Base-by-base conservation (phyloP, 306 rosid species). In the Cucumis cinereus region DNA sequence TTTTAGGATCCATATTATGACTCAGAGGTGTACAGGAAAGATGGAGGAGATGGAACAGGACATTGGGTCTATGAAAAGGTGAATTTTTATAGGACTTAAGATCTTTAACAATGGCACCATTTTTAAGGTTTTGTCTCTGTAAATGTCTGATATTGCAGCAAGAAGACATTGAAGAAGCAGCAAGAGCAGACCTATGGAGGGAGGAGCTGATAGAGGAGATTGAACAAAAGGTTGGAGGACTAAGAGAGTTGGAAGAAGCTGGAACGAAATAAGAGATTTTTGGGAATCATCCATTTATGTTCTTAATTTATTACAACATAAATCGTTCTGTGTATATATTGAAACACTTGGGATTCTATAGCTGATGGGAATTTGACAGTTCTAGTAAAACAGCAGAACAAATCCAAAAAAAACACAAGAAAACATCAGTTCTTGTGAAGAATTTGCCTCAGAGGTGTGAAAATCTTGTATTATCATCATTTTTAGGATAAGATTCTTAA, bases 1-100 rank as follows among this genome's bases (percentile, higher is more conserved):
- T 83, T 70, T 59, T 77, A 92, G 99, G 99, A 94, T 80, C 97
- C 97, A 17, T 94, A 78, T 61, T 94, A 94, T 17, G 93, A 94
- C 67, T 92, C 97, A 12, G 96, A 94, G 61, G 57, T 75, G 8
- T 94, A 94, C 12, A 89, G 95, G 49, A 85, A 83, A 77, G 99
- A 94, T 82, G 99, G 99, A 73, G 93, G 93, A 70, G 93, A 91
- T 81, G 98, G 97, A 57, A 87, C 92, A 57, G 98, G 98, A 49
- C 80, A 87, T 63, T 94, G 98, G 96, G 55, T 90, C 38, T 94
- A 91, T 83, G 95, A 94, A 76, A 94, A 89, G 98, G 97, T 94
- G 38, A 86, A 23, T 6, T 11, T 75, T 30, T 50, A 6, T 43
- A 19, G 73, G 19, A 12, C 30, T 69, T 41, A 0, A 6, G n/a